Base-by-base conservation (phyloP, 371 early-diverging fungal genomes). In the Conidiobolus incongruus region DNA sequence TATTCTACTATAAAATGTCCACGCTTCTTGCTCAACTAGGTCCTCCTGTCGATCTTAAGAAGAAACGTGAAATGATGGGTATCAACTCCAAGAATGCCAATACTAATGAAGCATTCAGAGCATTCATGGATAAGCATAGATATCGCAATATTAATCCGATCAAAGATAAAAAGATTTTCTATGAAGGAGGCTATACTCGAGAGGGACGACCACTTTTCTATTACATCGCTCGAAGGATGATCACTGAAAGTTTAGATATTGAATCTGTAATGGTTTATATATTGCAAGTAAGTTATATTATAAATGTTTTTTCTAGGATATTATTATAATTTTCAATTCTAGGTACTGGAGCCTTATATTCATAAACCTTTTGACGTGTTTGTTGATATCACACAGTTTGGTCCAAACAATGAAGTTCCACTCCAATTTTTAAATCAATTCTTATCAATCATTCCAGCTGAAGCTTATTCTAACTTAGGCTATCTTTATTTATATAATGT, bases 21-120 rank as follows among this genome's bases (percentile, higher is more conserved):
- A 81, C 76, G 24, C 51, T 91, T 28, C 52, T 91, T 46, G 80
- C 85, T 17, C 84, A 81, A 47, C 59, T 91, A 4, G 91, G 89
- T 7, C 75, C 83, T 40, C 80, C 84, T 1, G 62, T 72, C 4
- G 80, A 82, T 10, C 53, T 58, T 11, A 54, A 63, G 2, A 53
- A 52, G 26, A 38, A 40, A 26, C 53, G 59, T 26, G 58, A 55
- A 39, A 26, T 58, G 22, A 32, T 65, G 58, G 44, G 44, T 3
- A 87, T 87, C 2, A 74, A 82, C 39, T 77, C 81, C 0, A 80
- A 83, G 7, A 54, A 56, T 11, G 55, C 65, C 2, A 52, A 54
- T 23, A 26, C 33, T 16, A 54, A 58, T 23, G 57, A 55, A 41
- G 32, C 65, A 57, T 78, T 76, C 50, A 63, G 66, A 17, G 87